Evolutionary conservation across 768 basidiomycete genomes (phyloP).

Genomic region (Jaapia argillacea): DNA sequence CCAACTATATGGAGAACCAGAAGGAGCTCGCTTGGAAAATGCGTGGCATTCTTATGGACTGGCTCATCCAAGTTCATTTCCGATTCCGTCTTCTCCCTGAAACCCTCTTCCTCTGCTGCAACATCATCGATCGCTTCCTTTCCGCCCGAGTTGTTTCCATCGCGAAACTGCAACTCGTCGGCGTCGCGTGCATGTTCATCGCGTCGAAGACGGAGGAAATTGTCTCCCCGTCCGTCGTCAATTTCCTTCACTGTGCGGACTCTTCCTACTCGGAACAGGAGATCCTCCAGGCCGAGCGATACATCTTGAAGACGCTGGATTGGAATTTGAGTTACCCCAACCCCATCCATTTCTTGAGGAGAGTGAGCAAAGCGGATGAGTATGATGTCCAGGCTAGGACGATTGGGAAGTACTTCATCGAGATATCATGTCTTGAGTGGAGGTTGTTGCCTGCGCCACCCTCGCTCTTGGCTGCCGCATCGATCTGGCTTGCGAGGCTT

Average conservation of each 20-base stretch:
- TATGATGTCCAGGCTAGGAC: constrained; percentile 83
- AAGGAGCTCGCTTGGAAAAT: constrained; percentile 82
- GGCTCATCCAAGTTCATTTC: constrained; percentile 86
- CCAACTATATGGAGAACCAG: constrained; percentile 79
- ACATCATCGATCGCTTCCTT: constrained; percentile 68
- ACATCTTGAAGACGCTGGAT: constrained; percentile 75
- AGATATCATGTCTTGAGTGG: constrained; percentile 78
- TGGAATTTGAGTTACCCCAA: constrained; percentile 85
- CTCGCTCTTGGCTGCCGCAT: constrained; percentile 72
- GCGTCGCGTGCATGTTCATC: constrained; percentile 79
- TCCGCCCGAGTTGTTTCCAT: constrained; percentile 48
- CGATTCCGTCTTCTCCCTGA: constrained; percentile 83
- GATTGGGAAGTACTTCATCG: constrained; percentile 84
- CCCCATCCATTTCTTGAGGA: constrained; percentile 80
- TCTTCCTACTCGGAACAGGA: constrained; percentile 68
- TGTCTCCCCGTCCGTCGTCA: constrained; percentile 71
- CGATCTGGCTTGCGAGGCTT: constrained; percentile 78
- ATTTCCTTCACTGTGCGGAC: constrained; percentile 76
- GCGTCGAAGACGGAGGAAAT: constrained; percentile 93
- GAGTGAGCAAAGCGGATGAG: constrained; percentile 89
- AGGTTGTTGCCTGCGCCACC: constrained; percentile 66
- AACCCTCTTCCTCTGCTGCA: constrained; percentile 82
- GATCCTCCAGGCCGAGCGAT: constrained; percentile 82
- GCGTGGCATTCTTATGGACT: constrained; percentile 84
- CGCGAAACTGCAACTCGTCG: constrained; percentile 69